These are phyloP conservation scores for Phytophthora palmivora DNA, from an alignment of 352 stramenopile genomes.

Conservation along the genomic window DNA sequence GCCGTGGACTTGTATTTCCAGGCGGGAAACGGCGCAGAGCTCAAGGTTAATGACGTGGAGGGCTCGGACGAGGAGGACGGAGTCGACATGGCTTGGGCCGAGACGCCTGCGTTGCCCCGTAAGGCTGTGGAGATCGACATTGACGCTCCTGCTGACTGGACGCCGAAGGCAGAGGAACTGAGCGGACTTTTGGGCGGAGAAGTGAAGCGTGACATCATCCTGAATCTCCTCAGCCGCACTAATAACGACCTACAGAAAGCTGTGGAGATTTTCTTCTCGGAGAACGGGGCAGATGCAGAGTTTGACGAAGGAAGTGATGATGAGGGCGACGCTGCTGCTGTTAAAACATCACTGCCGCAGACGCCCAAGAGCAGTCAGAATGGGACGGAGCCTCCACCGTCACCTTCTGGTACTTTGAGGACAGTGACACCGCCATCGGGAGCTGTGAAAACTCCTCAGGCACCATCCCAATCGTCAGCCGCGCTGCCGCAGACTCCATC, in stretches of 20 bases:
- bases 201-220: constrained; percentile 61
- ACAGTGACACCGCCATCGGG: constrained; percentile 32
- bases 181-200: constrained; percentile 79
- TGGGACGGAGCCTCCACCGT: constrained; percentile 11
- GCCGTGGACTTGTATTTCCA: constrained; percentile 86
- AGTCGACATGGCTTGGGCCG: constrained; percentile 24
- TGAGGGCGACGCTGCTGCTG: constrained; percentile 41
- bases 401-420: constrained; percentile 18
- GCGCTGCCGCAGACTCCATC: constrained; percentile 47
- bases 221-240: constrained; percentile 65
- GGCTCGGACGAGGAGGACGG: constrained; percentile 49
- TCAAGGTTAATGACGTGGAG: constrained; percentile 65
- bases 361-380: constrained; percentile 20
- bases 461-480: constrained; percentile 41
- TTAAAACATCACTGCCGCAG: constrained; percentile 25
- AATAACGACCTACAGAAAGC: constrained; percentile 78
- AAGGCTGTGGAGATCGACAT: constrained; percentile 15
- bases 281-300: constrained; percentile 56
- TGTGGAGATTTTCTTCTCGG: constrained; percentile 81
- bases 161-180: constrained; percentile 58
- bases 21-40: constrained; percentile 49
- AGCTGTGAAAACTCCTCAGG: constrained; percentile 23
- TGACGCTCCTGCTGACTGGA: constrained; percentile 36
- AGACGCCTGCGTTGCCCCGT: constrained; percentile 24
- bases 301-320: constrained; percentile 58